These are phyloP conservation scores for Pezicula neosporulosa DNA, from an alignment of 2,329 filamentous ascomycete species.

Conservation along the genomic window DNA sequence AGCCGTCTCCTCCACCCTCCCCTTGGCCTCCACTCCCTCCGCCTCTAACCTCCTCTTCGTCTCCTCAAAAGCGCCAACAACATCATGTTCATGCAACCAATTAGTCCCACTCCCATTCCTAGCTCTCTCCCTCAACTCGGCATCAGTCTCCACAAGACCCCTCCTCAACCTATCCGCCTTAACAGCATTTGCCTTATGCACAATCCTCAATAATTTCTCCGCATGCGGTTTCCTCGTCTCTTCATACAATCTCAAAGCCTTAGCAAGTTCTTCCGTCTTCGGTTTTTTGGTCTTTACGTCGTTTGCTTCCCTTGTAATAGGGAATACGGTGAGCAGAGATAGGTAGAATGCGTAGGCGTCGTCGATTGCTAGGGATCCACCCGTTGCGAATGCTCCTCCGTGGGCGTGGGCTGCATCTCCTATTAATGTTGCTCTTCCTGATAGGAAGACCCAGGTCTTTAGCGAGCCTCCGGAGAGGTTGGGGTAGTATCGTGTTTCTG, in stretches of 20 bases:
- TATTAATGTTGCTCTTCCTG: slow-evolving; percentile 25
- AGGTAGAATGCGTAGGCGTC: slow-evolving; percentile 32
- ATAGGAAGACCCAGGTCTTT: slow-evolving; percentile 25
- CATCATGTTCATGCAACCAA: slow-evolving; percentile 27
- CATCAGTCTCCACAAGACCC: slow-evolving; percentile 18
- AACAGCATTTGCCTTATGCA: slow-evolving; percentile 9
- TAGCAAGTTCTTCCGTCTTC: slow-evolving; percentile 8
- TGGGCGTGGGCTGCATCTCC: slow-evolving; percentile 37
- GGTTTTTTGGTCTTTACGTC: too few relatives aligned
- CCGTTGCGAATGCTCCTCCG: slow-evolving; percentile 34
- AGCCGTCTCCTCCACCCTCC: neutral
- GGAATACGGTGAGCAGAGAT: slow-evolving; percentile 12
- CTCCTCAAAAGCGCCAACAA: slow-evolving; percentile 19
- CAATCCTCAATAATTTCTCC: slow-evolving; percentile 21
- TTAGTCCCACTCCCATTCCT: slow-evolving; percentile 47
- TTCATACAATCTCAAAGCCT: slow-evolving; percentile 31
- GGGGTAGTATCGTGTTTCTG: slow-evolving; percentile 30
- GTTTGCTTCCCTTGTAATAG: too few relatives aligned
- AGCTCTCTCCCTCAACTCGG: slow-evolving; percentile 35
- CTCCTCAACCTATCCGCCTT: slow-evolving; percentile 10
- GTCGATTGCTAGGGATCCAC: slow-evolving; percentile 35
- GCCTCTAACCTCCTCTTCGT: neutral
- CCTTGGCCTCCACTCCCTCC: neutral
- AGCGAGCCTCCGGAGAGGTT: slow-evolving; percentile 30
- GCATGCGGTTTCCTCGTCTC: slow-evolving; percentile 30